Evolutionary conservation across 257 asterid species (phyloP), one percentile per base, ranked within the genome.

Genomic region (Perilla frutescens): DNA sequence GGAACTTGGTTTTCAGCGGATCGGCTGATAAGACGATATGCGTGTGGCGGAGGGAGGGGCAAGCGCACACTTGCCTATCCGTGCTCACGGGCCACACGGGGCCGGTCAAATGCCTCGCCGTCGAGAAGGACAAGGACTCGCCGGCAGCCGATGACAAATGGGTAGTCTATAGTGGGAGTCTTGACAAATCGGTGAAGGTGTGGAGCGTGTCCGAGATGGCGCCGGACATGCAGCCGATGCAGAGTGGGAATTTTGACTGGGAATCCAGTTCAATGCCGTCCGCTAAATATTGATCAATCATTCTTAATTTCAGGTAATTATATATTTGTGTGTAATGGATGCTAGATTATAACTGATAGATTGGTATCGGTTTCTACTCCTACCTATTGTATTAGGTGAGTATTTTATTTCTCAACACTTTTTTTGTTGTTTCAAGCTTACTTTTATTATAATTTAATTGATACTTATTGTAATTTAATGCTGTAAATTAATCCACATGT

Each of bases 91-190:
- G 94, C 41, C 97, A 91, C 73, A 83, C 87, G 2, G 97, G 96
- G n/a, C 97, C 97, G 7, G 97, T 91, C 2, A 91, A 91, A 77
- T 91, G 97, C 44, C 68, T 91, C 49, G 84, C 91, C 7, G 91
- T 80, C 62, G 91, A 87, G 71, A 84, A 79, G 77, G 92, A 87
- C 36, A 81, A 73, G n/a, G 77, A 76, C 26, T 20, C 26, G 26
- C 55, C 89, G 11, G 63, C 85, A 13, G 48, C 3, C 45, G 76
- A 60, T 31, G 75, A 50, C 48, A 81, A 78, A 56, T 91, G 97
- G 96, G 72, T 87, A 49, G 93, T 91, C 31, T 91, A 89, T 3
- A 91, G 97, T 59, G 96, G 97, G 37, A 91, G 97, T 58, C 89
- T 91, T 31, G 97, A 89, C 66, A 90, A 88, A 64, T 91, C 96